phyloP scores from a whole-genome alignment of 139 green algal species.

The Coccomyxa sp. region DNA sequence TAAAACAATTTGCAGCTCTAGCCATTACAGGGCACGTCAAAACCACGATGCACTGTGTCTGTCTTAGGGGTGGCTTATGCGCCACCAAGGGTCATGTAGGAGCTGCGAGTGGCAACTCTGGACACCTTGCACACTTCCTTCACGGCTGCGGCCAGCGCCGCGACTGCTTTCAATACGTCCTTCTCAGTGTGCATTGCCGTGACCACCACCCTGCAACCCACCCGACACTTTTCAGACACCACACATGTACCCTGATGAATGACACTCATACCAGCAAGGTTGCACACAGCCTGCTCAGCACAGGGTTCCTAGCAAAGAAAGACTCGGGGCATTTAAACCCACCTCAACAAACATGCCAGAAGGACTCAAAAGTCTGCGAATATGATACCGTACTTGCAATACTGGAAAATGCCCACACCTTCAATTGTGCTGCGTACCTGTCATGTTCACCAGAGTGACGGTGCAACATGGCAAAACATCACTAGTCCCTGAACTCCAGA shows the following conservation, averaged over 20 bases:
- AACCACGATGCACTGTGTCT: too few species aligned
- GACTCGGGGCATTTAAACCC: not conserved
- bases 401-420: too few species aligned
- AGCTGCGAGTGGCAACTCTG: too few species aligned
- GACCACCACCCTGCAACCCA: slow-evolving; percentile 37
- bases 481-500: too few species aligned
- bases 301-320: not conserved
- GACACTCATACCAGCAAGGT: not conserved
- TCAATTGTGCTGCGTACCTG: too few species aligned
- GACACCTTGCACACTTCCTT: too few species aligned
- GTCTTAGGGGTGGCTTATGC: too few species aligned
- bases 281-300: not conserved
- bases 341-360: not conserved
- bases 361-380: not conserved
- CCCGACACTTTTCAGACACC: not conserved
- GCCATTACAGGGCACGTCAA: too few species aligned
- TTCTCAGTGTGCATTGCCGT: slow-evolving; percentile 32
- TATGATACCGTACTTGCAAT: not conserved
- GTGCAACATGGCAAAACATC: too few species aligned
- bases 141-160: slow-evolving; percentile 4
- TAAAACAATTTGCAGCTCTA: too few species aligned
- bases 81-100: too few species aligned
- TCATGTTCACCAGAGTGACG: too few species aligned
- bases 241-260: not conserved
- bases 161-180: slow-evolving; percentile 42